These are phyloP conservation scores for Triticum monococcum DNA, from an alignment of 176 grass and related monocot genomes.

Conservation along the genomic window DNA sequence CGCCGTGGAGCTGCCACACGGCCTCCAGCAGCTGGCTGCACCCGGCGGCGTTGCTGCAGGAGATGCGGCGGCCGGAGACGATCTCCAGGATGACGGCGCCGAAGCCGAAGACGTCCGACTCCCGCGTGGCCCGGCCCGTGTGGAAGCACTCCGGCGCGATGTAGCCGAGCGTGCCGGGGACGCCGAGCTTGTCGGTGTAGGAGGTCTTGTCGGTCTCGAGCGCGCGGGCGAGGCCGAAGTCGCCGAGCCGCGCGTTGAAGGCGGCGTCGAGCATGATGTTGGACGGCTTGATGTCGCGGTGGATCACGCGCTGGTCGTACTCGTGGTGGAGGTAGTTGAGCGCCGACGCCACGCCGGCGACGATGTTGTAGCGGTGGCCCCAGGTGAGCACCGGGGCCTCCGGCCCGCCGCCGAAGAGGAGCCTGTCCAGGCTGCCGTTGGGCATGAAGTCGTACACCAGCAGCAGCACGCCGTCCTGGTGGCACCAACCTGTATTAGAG, in stretches of 20 bases:
- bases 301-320: constrained; percentile 91
- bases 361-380: constrained; percentile 64
- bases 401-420: constrained; percentile 43
- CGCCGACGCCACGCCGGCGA: constrained; percentile 63
- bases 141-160: constrained; percentile 99
- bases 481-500: constrained; percentile 64
- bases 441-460: constrained; percentile 90
- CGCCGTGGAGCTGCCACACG: constrained; percentile 78
- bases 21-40: constrained; percentile 69
- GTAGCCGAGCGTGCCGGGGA: constrained; percentile 77
- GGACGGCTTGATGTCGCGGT: constrained; percentile 96
- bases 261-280: constrained; percentile 88
- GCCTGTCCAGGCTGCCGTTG: constrained; percentile 64
- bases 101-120: constrained; percentile 81
- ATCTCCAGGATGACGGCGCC: constrained; percentile 78
- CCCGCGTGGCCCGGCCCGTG: constrained; percentile 75
- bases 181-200: constrained; percentile 74
- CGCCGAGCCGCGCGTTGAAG: constrained; percentile 87
- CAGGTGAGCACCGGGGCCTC: constrained; percentile 44
- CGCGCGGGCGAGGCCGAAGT: constrained; percentile 93
- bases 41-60: constrained; percentile 47
- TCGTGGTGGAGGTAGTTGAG: constrained; percentile 93
- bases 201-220: constrained; percentile 90
- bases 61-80: constrained; percentile 67
- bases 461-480: constrained; percentile 61